These are phyloP conservation scores for Podospora pseudopauciseta DNA, from an alignment of 495 filamentous ascomycete genomes.

Conservation along the genomic window DNA sequence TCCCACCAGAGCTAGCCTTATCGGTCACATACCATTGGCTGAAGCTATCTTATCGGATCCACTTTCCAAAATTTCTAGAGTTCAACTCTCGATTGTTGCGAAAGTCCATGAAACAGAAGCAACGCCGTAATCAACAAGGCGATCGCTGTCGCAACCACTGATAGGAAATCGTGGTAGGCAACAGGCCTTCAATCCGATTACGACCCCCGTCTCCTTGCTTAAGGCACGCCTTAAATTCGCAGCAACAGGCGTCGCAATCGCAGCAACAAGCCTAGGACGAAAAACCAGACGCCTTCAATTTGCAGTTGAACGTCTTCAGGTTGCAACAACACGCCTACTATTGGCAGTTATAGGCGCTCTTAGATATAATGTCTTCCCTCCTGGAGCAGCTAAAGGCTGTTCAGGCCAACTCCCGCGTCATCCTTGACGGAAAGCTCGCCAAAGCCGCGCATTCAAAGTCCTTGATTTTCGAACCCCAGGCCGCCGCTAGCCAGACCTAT, in stretches of 20 bases:
- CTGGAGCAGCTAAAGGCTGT: slow-evolving; percentile 77
- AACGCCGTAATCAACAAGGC: background rate
- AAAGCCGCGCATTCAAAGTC: slow-evolving; percentile 86
- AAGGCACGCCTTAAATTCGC: background rate
- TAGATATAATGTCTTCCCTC: slow-evolving; percentile 68
- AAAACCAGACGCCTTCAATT: background rate
- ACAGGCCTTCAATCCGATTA: background rate
- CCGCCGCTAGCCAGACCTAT: slow-evolving; percentile 81
- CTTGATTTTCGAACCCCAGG: slow-evolving; percentile 77
- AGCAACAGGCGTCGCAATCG: background rate
- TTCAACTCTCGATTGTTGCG: background rate
- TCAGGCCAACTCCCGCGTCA: slow-evolving; percentile 69
- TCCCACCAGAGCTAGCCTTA: slow-evolving; percentile 21
- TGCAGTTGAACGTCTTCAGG: background rate
- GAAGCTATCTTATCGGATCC: slow-evolving; percentile 20
- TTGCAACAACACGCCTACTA: too few species aligned
- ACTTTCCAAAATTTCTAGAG: slow-evolving; percentile 26
- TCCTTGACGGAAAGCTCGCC: slow-evolving; percentile 84
- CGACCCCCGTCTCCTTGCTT: background rate
- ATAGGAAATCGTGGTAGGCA: background rate
- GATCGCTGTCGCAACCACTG: background rate
- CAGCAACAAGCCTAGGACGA: background rate
- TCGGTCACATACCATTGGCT: slow-evolving; percentile 17
- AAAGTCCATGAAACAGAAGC: background rate
- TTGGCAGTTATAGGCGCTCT: background rate